Percentiles rank a stretch among this genome's conserved stretches.
Conservation (phyloP, 768 basidiomycete genomes). For the Tulasnella sp. region DNA sequence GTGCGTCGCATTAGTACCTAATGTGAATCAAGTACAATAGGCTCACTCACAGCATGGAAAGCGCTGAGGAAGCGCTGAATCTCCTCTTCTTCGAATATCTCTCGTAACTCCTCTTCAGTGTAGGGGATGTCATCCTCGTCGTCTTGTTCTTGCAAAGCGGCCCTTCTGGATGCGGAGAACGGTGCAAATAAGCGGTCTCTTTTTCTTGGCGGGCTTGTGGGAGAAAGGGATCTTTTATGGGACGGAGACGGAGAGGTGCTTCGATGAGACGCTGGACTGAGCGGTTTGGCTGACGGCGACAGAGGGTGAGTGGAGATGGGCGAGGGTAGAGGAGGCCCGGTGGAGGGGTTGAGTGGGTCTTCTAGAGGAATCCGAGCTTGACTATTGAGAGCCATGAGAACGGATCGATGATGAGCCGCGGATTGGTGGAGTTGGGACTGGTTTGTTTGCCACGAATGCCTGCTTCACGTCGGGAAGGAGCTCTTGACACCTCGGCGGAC, state of each 20-base stretch:
- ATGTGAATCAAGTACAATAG: too few species aligned
- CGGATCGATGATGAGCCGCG: background rate
- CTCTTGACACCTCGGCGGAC: background rate
- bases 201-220: background rate
- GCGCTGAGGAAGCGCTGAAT: conserved; percentile 46
- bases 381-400: background rate
- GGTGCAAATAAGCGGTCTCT: background rate
- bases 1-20: background rate
- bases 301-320: background rate
- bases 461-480: background rate
- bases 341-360: background rate
- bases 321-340: background rate
- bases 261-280: background rate
- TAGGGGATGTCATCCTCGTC: background rate
- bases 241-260: background rate
- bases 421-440: background rate
- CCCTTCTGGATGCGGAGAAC: background rate
- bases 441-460: background rate
- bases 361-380: background rate
- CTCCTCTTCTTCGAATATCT: conserved; percentile 53
- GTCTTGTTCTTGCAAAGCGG: background rate
- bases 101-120: conserved; percentile 32
- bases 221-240: background rate
- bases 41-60: conserved; percentile 49
- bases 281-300: background rate